phyloP scores from a whole-genome alignment of 2,329 filamentous ascomycete species.

The Aspergillus pseudotamarii region DNA sequence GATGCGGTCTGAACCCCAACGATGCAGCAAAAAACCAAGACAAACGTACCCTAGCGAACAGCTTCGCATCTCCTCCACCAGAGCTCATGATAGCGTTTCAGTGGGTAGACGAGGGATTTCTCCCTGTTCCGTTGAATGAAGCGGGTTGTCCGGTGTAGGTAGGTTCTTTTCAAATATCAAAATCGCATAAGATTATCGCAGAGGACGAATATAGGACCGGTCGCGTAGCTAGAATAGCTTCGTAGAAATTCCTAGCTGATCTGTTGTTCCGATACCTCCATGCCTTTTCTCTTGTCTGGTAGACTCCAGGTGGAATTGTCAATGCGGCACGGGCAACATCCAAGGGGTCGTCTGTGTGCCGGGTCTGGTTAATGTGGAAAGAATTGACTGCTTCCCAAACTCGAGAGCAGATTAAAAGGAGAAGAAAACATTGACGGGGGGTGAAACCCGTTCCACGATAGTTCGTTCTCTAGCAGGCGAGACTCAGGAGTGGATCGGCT shows the following conservation, averaged over 20 bases:
- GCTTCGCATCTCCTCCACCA: slow-evolving; percentile 92
- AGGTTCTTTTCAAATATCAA: neutral
- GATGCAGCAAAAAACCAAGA: slow-evolving; percentile 25
- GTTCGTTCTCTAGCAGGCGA: slow-evolving; percentile 11
- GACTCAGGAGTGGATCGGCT: slow-evolving; percentile 28
- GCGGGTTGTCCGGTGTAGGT: slow-evolving; percentile 5
- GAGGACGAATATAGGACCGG: slow-evolving; percentile 8
- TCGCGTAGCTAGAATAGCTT: slow-evolving; percentile 15
- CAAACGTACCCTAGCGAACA: slow-evolving; percentile 89
- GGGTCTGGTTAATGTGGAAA: neutral
- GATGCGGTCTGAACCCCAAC: slow-evolving; percentile 3
- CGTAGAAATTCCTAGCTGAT: slow-evolving; percentile 23
- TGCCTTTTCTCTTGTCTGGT: slow-evolving; percentile 17
- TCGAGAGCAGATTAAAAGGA: neutral
- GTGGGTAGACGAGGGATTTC: neutral
- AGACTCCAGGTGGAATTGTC: neutral
- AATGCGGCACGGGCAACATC: neutral
- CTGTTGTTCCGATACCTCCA: slow-evolving; percentile 25
- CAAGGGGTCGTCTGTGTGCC: neutral
- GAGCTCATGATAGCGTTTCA: slow-evolving; percentile 57
- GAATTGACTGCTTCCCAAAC: neutral
- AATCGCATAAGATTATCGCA: slow-evolving; percentile 5
- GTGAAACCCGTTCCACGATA: slow-evolving; percentile 9
- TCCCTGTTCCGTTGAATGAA: slow-evolving; percentile 5
- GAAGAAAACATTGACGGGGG: slow-evolving; percentile 5